Percentiles rank a stretch among this genome's conserved stretches.
Conservation (phyloP, 768 basidiomycete genomes). For the Trametes sanguinea region DNA sequence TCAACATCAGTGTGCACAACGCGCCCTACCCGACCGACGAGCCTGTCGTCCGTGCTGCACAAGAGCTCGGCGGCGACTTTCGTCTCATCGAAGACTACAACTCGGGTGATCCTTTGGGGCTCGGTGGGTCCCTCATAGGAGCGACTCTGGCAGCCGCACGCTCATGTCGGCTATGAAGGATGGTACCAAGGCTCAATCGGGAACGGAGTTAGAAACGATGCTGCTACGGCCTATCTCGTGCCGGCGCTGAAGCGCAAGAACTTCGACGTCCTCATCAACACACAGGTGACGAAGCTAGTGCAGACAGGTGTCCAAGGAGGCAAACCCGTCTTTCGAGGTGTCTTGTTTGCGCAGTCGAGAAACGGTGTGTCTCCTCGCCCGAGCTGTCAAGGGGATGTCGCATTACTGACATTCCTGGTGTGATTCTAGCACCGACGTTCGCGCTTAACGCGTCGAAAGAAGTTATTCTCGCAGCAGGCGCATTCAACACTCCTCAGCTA, state of each 20-base stretch:
- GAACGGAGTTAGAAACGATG: not conserved
- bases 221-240: constrained; percentile 12
- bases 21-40: constrained; percentile 1
- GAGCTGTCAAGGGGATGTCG: not conserved
- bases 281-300: constrained; percentile 13
- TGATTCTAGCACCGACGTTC: no score
- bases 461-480: constrained; percentile 28
- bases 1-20: constrained; percentile 20
- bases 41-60: constrained; percentile 34
- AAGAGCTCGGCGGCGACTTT: constrained; percentile 40
- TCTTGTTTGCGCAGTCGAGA: constrained; percentile 9
- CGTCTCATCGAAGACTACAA: constrained; percentile 45
- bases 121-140: constrained; percentile 33
- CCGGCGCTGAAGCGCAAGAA: constrained; percentile 1
- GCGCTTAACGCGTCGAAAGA: constrained; percentile 23
- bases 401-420: no score
- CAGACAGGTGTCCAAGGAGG: not conserved
- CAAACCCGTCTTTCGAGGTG: not conserved
- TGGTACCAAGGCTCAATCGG: constrained; percentile 16
- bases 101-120: constrained; percentile 42
- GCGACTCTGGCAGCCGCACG: no score
- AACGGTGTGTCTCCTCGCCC: not conserved
- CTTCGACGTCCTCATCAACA: constrained; percentile 16
- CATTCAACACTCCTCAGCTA: constrained; percentile 27
- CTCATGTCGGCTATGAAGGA: no score